These are phyloP conservation scores for Eruca vesicaria DNA, from an alignment of 441 rosid genomes.

Conservation along the genomic window DNA sequence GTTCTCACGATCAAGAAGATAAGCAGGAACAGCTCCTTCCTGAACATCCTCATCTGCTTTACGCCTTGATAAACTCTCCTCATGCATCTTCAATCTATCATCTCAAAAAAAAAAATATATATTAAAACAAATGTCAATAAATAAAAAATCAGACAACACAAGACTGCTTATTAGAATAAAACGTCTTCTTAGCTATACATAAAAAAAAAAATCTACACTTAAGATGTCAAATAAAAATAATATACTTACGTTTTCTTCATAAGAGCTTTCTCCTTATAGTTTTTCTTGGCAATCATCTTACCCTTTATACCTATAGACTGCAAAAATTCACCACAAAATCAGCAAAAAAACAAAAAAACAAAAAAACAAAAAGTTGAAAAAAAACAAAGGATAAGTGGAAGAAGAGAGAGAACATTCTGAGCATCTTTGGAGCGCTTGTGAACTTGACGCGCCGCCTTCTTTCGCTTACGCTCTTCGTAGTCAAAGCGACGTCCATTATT, in stretches of 20 bases:
- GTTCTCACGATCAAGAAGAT: no score
- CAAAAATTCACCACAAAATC: not conserved
- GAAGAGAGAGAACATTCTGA: not conserved
- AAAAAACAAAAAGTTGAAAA: not conserved
- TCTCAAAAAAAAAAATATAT: no score
- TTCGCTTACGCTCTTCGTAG: not conserved
- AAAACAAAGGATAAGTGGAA: not conserved
- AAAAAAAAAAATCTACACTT: conserved; percentile 9
- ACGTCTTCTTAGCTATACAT: no score
- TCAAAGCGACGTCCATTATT: not conserved
- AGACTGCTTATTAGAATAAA: no score
- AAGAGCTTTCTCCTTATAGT: conserved; percentile 86
- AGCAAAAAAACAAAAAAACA: not conserved
- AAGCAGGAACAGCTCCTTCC: no score
- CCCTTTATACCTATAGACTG: conserved; percentile 91
- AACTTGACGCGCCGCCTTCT: not conserved
- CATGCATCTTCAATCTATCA: conserved; percentile 88
- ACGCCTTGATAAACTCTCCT: no score
- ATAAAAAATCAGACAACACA: not conserved
- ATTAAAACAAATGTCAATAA: not conserved
- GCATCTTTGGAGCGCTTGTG: not conserved
- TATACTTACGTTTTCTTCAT: conserved; percentile 87
- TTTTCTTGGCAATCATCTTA: conserved; percentile 89
- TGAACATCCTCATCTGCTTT: conserved; percentile 80
- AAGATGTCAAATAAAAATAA: conserved; percentile 35